Evolutionary conservation across 768 basidiomycete species (phyloP).

Genomic region (Tulasnella sp.): DNA sequence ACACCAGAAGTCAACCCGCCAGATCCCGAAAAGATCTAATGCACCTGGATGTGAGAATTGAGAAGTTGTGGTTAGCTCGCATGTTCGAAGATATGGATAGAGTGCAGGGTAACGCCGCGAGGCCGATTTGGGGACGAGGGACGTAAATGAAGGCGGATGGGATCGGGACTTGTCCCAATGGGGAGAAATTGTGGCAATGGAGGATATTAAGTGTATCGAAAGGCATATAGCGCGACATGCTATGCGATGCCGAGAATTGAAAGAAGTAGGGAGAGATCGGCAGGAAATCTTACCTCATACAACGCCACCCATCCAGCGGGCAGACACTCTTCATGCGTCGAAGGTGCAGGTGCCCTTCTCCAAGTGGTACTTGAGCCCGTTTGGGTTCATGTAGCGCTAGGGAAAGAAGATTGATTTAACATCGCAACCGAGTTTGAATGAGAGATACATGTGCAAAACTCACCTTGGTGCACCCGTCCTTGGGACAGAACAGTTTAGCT

Average conservation of each 20-base stretch:
- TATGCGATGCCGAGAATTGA: background rate
- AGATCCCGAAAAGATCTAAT: too few species aligned
- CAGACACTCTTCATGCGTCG: conserved; percentile 5
- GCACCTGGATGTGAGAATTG: too few species aligned
- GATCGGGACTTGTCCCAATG: too few species aligned
- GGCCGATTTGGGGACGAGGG: too few species aligned
- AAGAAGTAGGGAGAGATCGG: background rate
- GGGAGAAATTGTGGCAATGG: too few species aligned
- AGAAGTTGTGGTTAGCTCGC: too few species aligned
- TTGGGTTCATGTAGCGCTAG: conserved; percentile 52
- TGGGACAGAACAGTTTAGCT: conserved; percentile 8
- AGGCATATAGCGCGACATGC: background rate
- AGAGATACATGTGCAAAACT: conserved; percentile 16
- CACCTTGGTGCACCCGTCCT: conserved; percentile 43
- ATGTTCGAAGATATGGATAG: too few species aligned
- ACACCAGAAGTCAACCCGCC: too few species aligned
- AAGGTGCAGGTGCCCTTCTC: conserved; percentile 51
- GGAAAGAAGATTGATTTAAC: background rate
- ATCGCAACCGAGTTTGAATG: background rate
- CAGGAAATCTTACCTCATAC: background rate
- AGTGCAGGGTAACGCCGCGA: too few species aligned
- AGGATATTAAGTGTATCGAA: too few species aligned
- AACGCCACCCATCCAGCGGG: conserved; percentile 1
- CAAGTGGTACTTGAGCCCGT: conserved; percentile 56
- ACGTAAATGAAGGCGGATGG: too few species aligned